phyloP scores from a whole-genome alignment of 2,329 filamentous ascomycete genomes.

The Sarocladiaceae sp. region DNA sequence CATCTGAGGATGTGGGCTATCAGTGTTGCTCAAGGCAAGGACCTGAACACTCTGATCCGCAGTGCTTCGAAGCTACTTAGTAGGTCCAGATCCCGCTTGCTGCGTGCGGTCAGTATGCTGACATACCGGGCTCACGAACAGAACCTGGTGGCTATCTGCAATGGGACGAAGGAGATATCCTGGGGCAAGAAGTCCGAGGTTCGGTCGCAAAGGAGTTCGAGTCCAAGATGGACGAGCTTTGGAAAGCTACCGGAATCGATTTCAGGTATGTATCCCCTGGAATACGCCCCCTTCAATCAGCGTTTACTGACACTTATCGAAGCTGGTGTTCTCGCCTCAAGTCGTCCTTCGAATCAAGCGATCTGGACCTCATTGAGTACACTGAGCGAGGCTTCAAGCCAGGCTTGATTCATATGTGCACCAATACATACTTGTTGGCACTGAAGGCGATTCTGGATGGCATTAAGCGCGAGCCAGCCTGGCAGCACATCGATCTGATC shows the following conservation, averaged over 20 bases:
- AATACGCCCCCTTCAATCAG: neutral
- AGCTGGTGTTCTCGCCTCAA: neutral
- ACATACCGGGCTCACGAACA: neutral
- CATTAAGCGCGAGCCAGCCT: neutral
- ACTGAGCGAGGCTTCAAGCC: neutral
- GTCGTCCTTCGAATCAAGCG: neutral
- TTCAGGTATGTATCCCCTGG: neutral
- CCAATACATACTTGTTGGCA: neutral
- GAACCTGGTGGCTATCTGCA: neutral
- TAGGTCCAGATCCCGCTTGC: neutral
- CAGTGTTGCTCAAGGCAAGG: neutral
- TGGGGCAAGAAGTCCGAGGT: neutral
- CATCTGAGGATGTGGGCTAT: neutral
- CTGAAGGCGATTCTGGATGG: neutral
- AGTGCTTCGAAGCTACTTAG: neutral
- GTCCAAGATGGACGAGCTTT: neutral
- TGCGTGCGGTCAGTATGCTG: neutral
- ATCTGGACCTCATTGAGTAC: neutral
- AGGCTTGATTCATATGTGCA: neutral
- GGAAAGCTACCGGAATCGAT: neutral
- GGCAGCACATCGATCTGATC: neutral
- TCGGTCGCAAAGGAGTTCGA: neutral
- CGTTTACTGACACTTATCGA: neutral
- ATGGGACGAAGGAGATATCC: neutral
- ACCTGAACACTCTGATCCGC: neutral